Evolutionary conservation across 73 alveolate species (phyloP), one percentile per base, ranked within the genome.

Genomic region (Paraurostyla sp.): DNA sequence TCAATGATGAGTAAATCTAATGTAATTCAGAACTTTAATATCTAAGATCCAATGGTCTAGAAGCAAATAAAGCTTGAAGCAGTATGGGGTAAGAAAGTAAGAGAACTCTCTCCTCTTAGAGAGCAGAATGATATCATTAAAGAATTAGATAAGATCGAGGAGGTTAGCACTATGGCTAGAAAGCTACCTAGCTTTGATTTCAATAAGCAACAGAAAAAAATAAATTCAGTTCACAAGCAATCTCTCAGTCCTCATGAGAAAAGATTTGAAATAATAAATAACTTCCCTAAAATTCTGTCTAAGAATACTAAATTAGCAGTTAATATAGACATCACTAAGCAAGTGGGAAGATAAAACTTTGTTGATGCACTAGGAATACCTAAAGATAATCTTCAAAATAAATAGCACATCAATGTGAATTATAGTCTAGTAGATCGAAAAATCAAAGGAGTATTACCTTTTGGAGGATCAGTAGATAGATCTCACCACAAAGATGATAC

Each of bases 51-150:
- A 15, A 16, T 65, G 18, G 41, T 65, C 9, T 18, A 65, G 41
- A 65, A 65, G 41, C 25, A 65, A 38, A 2, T 38, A 33, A 65
- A 40, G 23, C 7, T 65, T 32, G 82, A 65, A 40, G 35, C 9
- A 65, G 15, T 65, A 65, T 65, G 82, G 82, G 82, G 82, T 2
- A 38, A 65, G 13, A 65, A 65, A 18, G 82, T 35, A 35, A 65
- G 82, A 65, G 2, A 22, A 6, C 36, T 65, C 0, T 65, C 56
- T 15, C 82, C 82, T 6, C 23, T 65, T 2, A 33, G 32, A 13
- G 46, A 65, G 18, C 25, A 59, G 23, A 59, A 27, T 4, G 48
- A 59, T 6, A 15, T 27, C 15, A 9, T 15, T 25, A 59, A 30
- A 59, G 9, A 30, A 4, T 6, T 9, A 3, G 2, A 59, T 15